Conservation (phyloP, 257 asterid genomes). For the Przewalskia tangutica region DNA sequence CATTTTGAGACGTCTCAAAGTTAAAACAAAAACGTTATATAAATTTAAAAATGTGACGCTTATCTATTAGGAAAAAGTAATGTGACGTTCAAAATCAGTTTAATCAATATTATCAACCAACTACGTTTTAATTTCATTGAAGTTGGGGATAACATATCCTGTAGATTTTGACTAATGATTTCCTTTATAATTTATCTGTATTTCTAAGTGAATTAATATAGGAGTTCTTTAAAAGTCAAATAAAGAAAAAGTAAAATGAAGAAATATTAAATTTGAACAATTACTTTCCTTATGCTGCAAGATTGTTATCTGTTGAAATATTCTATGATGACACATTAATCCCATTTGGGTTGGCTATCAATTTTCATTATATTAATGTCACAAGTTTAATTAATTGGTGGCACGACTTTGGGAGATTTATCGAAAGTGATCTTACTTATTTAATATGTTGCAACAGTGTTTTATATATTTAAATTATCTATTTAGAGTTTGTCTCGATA, state of each 20-base stretch:
- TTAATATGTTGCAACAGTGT: neutral
- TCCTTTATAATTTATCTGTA: neutral
- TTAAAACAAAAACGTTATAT: neutral
- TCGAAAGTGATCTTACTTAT: neutral
- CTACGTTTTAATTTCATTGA: too few species aligned
- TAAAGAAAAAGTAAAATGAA: neutral
- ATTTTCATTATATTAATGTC: neutral
- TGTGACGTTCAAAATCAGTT: neutral
- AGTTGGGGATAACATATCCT: neutral
- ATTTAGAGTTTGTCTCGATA: neutral
- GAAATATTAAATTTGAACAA: neutral
- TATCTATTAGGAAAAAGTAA: neutral
- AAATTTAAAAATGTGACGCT: neutral
- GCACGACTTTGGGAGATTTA: neutral
- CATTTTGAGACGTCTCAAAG: neutral
- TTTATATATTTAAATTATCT: neutral
- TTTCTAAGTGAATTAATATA: neutral
- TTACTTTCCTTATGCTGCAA: neutral
- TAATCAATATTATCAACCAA: too few species aligned
- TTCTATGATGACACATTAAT: neutral
- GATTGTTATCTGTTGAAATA: neutral
- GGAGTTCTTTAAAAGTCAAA: neutral
- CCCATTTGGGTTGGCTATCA: neutral
- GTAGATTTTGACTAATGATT: neutral
- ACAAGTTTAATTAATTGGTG: neutral